Evolutionary conservation across 192 early-diverging fungal genomes (phyloP), one percentile per base, ranked within the genome.

Genomic region (Rhizoclosmatium globosum): DNA sequence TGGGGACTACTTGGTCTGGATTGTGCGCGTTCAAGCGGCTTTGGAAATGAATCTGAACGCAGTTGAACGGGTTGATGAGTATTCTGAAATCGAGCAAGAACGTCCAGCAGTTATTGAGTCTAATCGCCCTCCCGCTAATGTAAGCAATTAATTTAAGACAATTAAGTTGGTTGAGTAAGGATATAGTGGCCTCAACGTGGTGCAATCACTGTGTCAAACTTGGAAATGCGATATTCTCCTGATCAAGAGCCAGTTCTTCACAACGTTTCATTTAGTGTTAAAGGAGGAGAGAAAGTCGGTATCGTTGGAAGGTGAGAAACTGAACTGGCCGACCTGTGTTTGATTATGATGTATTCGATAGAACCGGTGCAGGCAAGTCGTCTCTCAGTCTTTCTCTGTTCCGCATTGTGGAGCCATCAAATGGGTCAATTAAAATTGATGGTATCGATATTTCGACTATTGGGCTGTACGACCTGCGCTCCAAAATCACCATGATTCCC

Each of bases 31-130:
- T 61, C 87, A 85, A 56, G 86, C 89, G 13, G 79, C 79, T 50
- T 76, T 92, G 31, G 85, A 89, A 53, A 89, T 87, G 76, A 62
- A 21, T 3, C 74, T 84, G 79, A 82, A 81, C 60, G 60, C 76
- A 38, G 85, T 97, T 45, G 97, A 99, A 85, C 92, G 97, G 58
- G 84, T 99, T 31, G 82, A 89, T 45, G 95, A 98, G 85, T 99
- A 98, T 74, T 68, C 94, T 71, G 66, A 84, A 3, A 75, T 97
- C 45, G 94, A 94, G 43, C 92, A 96, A 78, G 97, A 99, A 68
- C 88, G 92, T 0, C 82, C 92, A n/a, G 82, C 87, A 42, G 75
- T 90, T n/a, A 85, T 93, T n/a, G 88, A 89, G 9, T 85, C 88
- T 72, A 82, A 62, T 65, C 47, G 64, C 19, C 81, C 81, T 9